These are phyloP conservation scores for Lachnellula hyalina DNA, from an alignment of 2,329 filamentous ascomycete genomes.

Conservation along the genomic window DNA sequence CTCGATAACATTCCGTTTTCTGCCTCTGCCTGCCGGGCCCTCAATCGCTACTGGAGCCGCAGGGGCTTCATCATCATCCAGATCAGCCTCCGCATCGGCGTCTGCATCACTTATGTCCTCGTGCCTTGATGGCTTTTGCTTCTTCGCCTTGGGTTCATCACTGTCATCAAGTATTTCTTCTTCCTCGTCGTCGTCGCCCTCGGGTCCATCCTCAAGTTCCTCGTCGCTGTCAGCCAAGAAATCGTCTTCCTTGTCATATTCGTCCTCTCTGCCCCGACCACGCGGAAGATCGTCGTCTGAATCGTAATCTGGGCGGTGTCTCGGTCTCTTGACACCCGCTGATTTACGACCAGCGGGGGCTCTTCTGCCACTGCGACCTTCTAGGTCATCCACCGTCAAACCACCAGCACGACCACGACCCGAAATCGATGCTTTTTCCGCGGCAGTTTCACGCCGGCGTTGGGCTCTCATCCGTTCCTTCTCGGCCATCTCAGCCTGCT, in stretches of 20 bases:
- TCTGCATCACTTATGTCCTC: slow-evolving; percentile 42
- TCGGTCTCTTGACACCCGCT: slow-evolving; percentile 46
- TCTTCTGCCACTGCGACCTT: slow-evolving; percentile 50
- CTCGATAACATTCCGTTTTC: slow-evolving; percentile 53
- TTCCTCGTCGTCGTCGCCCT: slow-evolving; percentile 46
- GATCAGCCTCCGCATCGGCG: slow-evolving; percentile 48
- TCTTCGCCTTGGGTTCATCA: slow-evolving; percentile 29
- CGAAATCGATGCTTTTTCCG: slow-evolving; percentile 43
- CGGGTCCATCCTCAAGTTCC: slow-evolving; percentile 54
- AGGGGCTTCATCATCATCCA: slow-evolving; percentile 43
- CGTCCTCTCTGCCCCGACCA: slow-evolving; percentile 54
- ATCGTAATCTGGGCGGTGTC: slow-evolving; percentile 61
- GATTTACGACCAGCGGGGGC: slow-evolving; percentile 48
- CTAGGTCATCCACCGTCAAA: slow-evolving; percentile 64
- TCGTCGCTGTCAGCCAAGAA: slow-evolving; percentile 74
- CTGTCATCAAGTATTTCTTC: slow-evolving; percentile 40
- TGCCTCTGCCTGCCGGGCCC: slow-evolving; percentile 35
- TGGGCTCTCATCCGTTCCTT: slow-evolving; percentile 66
- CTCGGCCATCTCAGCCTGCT: slow-evolving; percentile 67
- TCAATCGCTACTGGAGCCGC: slow-evolving; percentile 32
- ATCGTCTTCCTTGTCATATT: slow-evolving; percentile 75
- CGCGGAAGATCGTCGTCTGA: slow-evolving; percentile 69
- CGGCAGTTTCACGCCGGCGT: slow-evolving; percentile 62
- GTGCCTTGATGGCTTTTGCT: slow-evolving; percentile 29
- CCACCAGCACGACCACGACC: slow-evolving; percentile 46